These are phyloP conservation scores for Epichloe amarillans DNA, from an alignment of 2,329 filamentous ascomycete species.

Conservation along the genomic window DNA sequence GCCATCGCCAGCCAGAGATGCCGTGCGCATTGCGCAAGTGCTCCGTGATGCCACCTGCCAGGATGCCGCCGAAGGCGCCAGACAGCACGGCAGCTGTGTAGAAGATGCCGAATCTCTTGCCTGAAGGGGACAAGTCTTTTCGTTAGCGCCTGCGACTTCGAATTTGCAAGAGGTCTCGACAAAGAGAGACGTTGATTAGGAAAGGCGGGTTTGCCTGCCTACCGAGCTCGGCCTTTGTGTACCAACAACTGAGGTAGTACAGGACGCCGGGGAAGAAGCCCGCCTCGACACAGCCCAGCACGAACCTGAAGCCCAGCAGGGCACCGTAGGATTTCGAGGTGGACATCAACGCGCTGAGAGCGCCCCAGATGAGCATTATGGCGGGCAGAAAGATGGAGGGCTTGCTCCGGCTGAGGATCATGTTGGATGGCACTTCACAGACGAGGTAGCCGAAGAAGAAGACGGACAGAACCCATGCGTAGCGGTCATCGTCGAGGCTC, in stretches of 20 bases:
- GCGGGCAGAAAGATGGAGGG: slow-evolving; percentile 4
- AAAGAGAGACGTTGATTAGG: no score
- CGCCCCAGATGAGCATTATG: slow-evolving; percentile 3
- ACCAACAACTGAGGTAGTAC: slow-evolving; percentile 4
- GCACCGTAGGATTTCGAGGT: background rate
- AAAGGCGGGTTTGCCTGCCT: background rate
- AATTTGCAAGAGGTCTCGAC: background rate
- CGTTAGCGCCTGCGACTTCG: no score
- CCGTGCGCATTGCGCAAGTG: no score
- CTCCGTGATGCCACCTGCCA: no score
- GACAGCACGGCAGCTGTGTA: slow-evolving; percentile 45
- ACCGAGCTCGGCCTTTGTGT: slow-evolving; percentile 3
- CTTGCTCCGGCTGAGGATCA: slow-evolving; percentile 34
- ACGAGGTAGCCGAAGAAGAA: slow-evolving; percentile 15
- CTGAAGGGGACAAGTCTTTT: background rate
- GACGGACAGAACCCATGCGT: slow-evolving; percentile 5
- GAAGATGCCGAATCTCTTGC: slow-evolving; percentile 42
- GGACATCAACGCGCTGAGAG: background rate
- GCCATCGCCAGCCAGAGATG: slow-evolving; percentile 47
- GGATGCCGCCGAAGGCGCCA: slow-evolving; percentile 50
- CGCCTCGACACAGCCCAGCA: slow-evolving; percentile 5
- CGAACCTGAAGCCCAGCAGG: slow-evolving; percentile 5
- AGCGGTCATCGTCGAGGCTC: slow-evolving; percentile 1
- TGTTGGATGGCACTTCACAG: slow-evolving; percentile 48
- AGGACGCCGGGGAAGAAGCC: slow-evolving; percentile 7